A percentile compares a stretch with the other conserved stretches of the same genome.
These are phyloP conservation scores for Ilyonectria sp. DNA, from an alignment of 2,329 filamentous ascomycete genomes.

Conservation along the genomic window DNA sequence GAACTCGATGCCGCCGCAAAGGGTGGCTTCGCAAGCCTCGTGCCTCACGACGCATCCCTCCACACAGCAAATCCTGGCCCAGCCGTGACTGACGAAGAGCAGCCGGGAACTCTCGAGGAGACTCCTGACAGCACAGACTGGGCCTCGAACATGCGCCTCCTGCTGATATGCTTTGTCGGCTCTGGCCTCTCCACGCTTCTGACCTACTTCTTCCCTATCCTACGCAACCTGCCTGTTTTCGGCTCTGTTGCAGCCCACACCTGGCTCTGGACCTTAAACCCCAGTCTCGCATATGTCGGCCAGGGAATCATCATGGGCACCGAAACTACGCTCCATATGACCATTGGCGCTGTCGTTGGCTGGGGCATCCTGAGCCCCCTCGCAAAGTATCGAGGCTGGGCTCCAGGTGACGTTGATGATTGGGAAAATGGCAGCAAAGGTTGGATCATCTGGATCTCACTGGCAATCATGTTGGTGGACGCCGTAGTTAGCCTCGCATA, in stretches of 20 bases:
- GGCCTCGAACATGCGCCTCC: constrained; percentile 66
- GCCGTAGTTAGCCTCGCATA: constrained; percentile 90
- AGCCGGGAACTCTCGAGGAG: constrained; percentile 52
- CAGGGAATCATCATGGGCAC: constrained; percentile 99
- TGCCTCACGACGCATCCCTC: constrained; percentile 49
- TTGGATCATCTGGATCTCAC: constrained; percentile 97
- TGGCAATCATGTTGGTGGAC: constrained; percentile 97
- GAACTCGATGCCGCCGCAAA: constrained; percentile 54
- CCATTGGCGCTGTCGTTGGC: constrained; percentile 88
- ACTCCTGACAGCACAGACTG: constrained; percentile 52
- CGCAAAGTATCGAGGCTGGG: constrained; percentile 90
- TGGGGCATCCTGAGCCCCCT: constrained; percentile 94
- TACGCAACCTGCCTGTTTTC: constrained; percentile 90
- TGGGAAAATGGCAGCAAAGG: constrained; percentile 97
- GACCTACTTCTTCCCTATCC: constrained; percentile 90
- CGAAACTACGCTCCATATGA: constrained; percentile 95
- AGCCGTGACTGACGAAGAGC: constrained; percentile 47
- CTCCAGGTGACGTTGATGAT: constrained; percentile 86
- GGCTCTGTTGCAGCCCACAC: constrained; percentile 79
- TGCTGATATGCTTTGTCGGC: constrained; percentile 70
- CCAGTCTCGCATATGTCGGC: constrained; percentile 95
- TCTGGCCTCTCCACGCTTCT: constrained; percentile 81
- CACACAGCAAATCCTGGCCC: constrained; percentile 44
- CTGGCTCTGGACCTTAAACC: constrained; percentile 97
- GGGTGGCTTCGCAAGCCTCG: constrained; percentile 61